Conservation (phyloP, 2,329 filamentous ascomycete genomes). For the Trichoderma koningiopsis region DNA sequence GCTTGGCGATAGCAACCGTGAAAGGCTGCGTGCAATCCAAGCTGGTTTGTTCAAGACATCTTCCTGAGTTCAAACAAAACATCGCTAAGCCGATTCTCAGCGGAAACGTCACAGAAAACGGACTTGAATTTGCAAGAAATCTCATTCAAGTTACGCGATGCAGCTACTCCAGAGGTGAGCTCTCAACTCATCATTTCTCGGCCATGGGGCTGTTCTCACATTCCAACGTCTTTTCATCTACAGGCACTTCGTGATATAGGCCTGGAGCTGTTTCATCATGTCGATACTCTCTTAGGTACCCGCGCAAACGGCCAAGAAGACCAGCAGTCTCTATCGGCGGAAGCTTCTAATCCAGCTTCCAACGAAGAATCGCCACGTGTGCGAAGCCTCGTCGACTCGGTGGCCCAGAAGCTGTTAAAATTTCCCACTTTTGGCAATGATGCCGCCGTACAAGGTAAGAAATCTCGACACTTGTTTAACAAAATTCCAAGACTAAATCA, state of each 20-base stretch:
- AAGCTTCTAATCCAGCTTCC: not conserved
- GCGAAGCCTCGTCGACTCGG: not conserved
- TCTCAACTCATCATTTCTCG: not conserved
- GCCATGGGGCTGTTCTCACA: not conserved
- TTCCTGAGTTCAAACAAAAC: not conserved
- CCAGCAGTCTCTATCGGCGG: not conserved
- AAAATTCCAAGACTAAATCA: not conserved
- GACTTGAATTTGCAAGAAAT: not conserved
- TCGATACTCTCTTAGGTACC: not conserved
- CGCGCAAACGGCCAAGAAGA: not conserved
- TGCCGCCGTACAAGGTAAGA: not conserved
- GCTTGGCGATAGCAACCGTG: conserved; percentile 7
- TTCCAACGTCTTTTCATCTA: not conserved
- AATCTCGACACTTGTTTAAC: not conserved
- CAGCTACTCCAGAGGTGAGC: conserved; percentile 1
- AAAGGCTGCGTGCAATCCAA: conserved; percentile 3
- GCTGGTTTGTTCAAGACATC: not conserved
- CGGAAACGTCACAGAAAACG: not conserved
- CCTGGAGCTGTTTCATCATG: not conserved
- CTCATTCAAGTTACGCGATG: not conserved
- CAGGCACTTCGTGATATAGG: conserved; percentile 10
- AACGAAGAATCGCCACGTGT: not conserved
- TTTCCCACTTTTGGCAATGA: not conserved
- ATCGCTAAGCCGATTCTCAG: not conserved
- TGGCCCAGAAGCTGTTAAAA: not conserved